Evolutionary conservation across 768 basidiomycete genomes (phyloP).

Genomic region (Phylloporus scabripes): DNA sequence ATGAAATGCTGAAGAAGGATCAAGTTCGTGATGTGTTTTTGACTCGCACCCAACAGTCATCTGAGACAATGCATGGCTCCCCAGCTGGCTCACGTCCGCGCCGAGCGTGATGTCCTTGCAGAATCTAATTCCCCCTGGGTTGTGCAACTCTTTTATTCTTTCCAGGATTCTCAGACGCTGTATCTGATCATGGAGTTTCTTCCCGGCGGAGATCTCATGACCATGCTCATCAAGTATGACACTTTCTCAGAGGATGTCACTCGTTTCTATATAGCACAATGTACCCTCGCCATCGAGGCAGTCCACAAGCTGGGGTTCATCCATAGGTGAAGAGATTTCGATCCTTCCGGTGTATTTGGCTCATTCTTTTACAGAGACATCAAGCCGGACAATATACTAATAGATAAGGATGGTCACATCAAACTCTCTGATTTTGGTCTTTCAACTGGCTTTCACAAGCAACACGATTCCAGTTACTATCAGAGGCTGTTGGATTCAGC

Average conservation of each 20-base stretch:
- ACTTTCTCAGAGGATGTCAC: slow-evolving; percentile 98
- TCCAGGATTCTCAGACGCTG: slow-evolving; percentile 87
- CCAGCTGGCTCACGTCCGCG: slow-evolving; percentile 95
- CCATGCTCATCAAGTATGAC: slow-evolving; percentile 99
- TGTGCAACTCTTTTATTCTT: slow-evolving; percentile 96
- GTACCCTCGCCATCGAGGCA: slow-evolving; percentile 94
- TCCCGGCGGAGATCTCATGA: slow-evolving; percentile 98
- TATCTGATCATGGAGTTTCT: slow-evolving; percentile 99
- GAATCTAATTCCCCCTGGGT: slow-evolving; percentile 96
- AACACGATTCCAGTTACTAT: slow-evolving; percentile 95
- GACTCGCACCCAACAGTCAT: not conserved
- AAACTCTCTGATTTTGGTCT: slow-evolving; percentile 98
- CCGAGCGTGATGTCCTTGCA: slow-evolving; percentile 93
- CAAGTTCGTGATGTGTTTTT: slow-evolving; percentile 51
- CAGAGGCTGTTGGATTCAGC: slow-evolving; percentile 77
- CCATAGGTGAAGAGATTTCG: slow-evolving; percentile 61
- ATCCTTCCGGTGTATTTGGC: not conserved
- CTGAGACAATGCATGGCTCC: not conserved
- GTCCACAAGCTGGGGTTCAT: slow-evolving; percentile 98
- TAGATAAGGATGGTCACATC: slow-evolving; percentile 92
- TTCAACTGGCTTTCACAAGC: slow-evolving; percentile 98
- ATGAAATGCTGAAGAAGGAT: slow-evolving; percentile 99
- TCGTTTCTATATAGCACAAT: slow-evolving; percentile 98
- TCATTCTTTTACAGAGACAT: slow-evolving; percentile 64
- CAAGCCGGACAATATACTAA: slow-evolving; percentile 93